Conservation (phyloP, 2,329 filamentous ascomycete species). For the Cercospora brassicicola region DNA sequence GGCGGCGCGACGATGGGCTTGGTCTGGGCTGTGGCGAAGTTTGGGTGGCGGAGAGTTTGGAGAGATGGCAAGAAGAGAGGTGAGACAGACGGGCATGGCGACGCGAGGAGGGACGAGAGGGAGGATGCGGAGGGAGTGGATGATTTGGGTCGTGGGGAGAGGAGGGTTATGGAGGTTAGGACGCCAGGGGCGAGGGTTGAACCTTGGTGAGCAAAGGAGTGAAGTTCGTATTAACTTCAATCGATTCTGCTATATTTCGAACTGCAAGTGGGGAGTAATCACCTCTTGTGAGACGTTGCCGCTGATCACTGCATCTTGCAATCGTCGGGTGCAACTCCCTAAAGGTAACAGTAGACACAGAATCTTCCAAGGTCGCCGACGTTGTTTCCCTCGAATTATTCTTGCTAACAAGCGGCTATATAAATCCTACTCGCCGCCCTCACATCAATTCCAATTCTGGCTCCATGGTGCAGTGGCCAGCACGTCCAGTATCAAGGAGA, state of each 20-base stretch:
- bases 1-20: slow-evolving; percentile 37
- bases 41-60: slow-evolving; percentile 40
- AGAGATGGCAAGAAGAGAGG: slow-evolving; percentile 32
- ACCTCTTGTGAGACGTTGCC: neutral
- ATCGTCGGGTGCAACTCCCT: neutral
- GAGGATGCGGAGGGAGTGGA: slow-evolving; percentile 24
- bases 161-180: slow-evolving; percentile 1
- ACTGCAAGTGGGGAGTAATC: too few relatives aligned
- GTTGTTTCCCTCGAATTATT: neutral
- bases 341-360: neutral
- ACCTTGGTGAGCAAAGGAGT: slow-evolving; percentile 1
- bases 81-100: slow-evolving; percentile 29
- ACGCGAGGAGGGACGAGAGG: slow-evolving; percentile 29
- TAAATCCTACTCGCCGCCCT: neutral
- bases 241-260: too few relatives aligned
- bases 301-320: neutral
- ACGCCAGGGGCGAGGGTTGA: slow-evolving; percentile 1
- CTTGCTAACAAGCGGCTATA: neutral
- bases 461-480: neutral
- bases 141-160: neutral
- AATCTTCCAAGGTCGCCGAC: neutral
- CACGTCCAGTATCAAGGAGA: neutral
- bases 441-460: neutral
- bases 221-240: neutral
- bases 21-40: slow-evolving; percentile 44